A percentile compares a stretch with the other conserved stretches of the same genome.
These are phyloP conservation scores for Neurospora tetrasperma DNA, from an alignment of 495 filamentous ascomycete species.

Conservation along the genomic window DNA sequence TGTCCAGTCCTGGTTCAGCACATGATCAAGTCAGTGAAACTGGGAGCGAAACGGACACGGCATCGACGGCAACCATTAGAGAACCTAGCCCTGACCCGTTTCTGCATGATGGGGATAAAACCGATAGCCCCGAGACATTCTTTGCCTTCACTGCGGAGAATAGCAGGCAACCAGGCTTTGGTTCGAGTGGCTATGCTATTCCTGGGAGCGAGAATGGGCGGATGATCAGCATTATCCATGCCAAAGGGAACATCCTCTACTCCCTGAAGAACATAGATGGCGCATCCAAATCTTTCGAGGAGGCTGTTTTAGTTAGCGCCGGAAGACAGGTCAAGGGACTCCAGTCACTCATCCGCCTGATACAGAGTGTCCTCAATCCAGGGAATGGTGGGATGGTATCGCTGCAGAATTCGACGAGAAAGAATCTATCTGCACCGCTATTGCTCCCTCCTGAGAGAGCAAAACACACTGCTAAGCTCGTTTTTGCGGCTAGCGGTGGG, in stretches of 20 bases:
- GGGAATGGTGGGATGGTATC: conserved; percentile 4
- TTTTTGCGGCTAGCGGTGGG: conserved; percentile 63
- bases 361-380: conserved; percentile 59
- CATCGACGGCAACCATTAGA: conserved; percentile 9
- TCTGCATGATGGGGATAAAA: conserved; percentile 13
- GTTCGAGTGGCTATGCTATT: conserved; percentile 77
- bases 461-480: conserved; percentile 70
- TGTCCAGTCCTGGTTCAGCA: conserved; percentile 16
- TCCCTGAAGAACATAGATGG: conserved; percentile 72
- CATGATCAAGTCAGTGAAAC: conserved; percentile 12
- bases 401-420: not conserved
- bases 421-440: conserved; percentile 36
- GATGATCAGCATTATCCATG: conserved; percentile 85
- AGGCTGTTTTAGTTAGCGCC: conserved; percentile 81
- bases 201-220: conserved; percentile 85
- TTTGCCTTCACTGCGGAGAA: conserved; percentile 31
- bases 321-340: conserved; percentile 65
- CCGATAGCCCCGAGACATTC: conserved; percentile 14
- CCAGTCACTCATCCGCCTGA: conserved; percentile 67
- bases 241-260: conserved; percentile 98
- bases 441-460: conserved; percentile 77
- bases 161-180: conserved; percentile 54
- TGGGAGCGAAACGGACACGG: conserved; percentile 13
- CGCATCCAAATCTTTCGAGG: conserved; percentile 87
- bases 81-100: conserved; percentile 14